Evolutionary conservation across 805 yeast species (phyloP).

Genomic region (Wilhelminamyces savonicus): DNA sequence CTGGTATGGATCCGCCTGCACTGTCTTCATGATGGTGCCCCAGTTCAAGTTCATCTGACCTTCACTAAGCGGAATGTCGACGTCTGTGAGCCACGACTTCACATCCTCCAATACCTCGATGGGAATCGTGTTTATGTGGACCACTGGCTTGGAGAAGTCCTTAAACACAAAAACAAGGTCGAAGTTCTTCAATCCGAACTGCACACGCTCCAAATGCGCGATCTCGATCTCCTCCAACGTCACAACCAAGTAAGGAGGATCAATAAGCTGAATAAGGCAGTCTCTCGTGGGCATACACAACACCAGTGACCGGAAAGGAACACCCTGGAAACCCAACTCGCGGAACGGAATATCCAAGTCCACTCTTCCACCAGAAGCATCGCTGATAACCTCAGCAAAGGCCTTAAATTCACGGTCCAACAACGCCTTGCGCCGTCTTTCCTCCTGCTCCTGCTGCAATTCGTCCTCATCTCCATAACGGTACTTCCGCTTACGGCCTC

Average conservation of each 20-base stretch:
- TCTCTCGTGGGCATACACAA: conserved; percentile 96
- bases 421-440: conserved; percentile 83
- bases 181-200: conserved; percentile 92
- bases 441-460: conserved; percentile 97
- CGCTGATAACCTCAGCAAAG: conserved; percentile 88
- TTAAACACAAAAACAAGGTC: conserved; percentile 95
- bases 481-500: conserved; percentile 81
- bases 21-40: conserved; percentile 92
- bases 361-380: conserved; percentile 73
- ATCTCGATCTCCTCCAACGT: conserved; percentile 89
- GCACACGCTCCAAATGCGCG: conserved; percentile 94
- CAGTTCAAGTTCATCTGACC: conserved; percentile 96
- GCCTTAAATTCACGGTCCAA: conserved; percentile 87
- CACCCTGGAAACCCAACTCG: conserved; percentile 96
- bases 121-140: conserved; percentile 91
- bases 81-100: conserved; percentile 96
- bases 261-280: conserved; percentile 88
- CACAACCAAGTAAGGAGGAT: conserved; percentile 90
- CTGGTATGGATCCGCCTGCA: conserved; percentile 86
- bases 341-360: conserved; percentile 93
- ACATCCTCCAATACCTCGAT: conserved; percentile 87
- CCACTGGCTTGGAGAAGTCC: conserved; percentile 81
- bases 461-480: conserved; percentile 98
- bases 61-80: conserved; percentile 90
- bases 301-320: conserved; percentile 90